Conservation (phyloP, 441 rosid genomes). For the Dalechampia spathulata region DNA sequence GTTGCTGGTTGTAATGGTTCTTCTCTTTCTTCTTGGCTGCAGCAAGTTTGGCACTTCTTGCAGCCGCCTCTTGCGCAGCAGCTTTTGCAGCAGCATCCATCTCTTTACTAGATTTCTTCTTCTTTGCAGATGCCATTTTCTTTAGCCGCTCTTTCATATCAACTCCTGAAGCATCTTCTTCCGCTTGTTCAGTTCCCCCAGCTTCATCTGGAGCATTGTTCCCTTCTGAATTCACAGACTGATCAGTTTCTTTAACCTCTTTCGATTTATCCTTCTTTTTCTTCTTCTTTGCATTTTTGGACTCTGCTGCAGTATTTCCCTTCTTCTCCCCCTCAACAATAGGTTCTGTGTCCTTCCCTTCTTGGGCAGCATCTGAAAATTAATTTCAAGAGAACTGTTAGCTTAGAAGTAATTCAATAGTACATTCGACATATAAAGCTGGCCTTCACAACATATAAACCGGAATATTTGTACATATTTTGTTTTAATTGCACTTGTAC, state of each 20-base stretch:
- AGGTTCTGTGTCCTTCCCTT: slow-evolving; percentile 30
- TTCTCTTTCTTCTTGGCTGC: slow-evolving; percentile 88
- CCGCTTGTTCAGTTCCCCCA: slow-evolving; percentile 22
- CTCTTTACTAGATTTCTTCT: slow-evolving; percentile 74
- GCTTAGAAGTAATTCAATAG: no score
- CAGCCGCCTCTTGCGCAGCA: slow-evolving; percentile 71
- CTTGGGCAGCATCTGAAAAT: slow-evolving; percentile 31
- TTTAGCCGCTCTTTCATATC: slow-evolving; percentile 64
- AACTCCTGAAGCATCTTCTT: slow-evolving; percentile 34
- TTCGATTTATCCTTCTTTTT: slow-evolving; percentile 62
- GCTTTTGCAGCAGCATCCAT: slow-evolving; percentile 59
- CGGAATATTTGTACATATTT: no score
- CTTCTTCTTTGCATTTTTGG: slow-evolving; percentile 60
- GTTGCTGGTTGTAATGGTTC: slow-evolving; percentile 79
- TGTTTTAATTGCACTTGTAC: no score
- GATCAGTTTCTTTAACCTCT: slow-evolving; percentile 45
- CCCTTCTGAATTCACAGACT: slow-evolving; percentile 21
- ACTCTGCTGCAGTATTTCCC: slow-evolving; percentile 40
- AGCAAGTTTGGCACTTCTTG: slow-evolving; percentile 60
- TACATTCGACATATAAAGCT: no score
- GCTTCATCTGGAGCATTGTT: slow-evolving; percentile 24
- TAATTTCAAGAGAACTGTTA: no score
- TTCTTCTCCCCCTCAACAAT: slow-evolving; percentile 40
- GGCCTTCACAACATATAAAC: no score
- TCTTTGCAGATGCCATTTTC: slow-evolving; percentile 48